A percentile compares a stretch with the other conserved stretches of the same genome.
These are phyloP conservation scores for Dicorynia guianensis DNA, from an alignment of 306 rosid genomes.

Conservation along the genomic window DNA sequence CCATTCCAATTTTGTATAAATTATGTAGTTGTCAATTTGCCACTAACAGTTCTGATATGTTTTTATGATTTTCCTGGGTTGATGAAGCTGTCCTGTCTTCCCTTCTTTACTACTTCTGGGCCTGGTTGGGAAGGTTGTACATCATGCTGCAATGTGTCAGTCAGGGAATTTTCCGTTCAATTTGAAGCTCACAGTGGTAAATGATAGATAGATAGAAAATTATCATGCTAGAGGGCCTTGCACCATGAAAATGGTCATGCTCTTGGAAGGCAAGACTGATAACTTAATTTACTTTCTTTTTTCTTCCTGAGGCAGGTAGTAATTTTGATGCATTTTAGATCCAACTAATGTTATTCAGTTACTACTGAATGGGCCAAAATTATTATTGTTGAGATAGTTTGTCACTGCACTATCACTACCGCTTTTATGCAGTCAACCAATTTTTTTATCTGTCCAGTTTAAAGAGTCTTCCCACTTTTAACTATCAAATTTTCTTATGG, in stretches of 20 bases:
- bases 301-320: too few species aligned
- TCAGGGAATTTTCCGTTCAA: background rate
- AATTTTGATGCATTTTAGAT: too few species aligned
- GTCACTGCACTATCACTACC: too few species aligned
- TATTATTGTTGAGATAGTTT: too few species aligned
- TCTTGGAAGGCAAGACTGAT: background rate
- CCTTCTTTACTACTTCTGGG: background rate
- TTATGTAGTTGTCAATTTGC: background rate
- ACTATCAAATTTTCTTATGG: too few species aligned
- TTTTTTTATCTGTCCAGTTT: too few species aligned
- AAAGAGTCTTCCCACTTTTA: too few species aligned
- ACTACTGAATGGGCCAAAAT: too few species aligned
- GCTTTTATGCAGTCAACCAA: too few species aligned
- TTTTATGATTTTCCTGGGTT: conserved; percentile 12
- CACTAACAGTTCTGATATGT: conserved; percentile 7
- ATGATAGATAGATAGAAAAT: background rate
- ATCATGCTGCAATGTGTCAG: background rate
- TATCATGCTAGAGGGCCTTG: background rate
- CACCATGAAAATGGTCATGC: background rate
- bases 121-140: background rate
- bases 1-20: conserved; percentile 15
- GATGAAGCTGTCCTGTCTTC: background rate
- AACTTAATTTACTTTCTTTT: too few species aligned
- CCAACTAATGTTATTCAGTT: too few species aligned
- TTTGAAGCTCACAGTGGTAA: background rate